Base-by-base conservation (phyloP, 768 basidiomycete genomes). In the Hygrophorus pudorinus region DNA sequence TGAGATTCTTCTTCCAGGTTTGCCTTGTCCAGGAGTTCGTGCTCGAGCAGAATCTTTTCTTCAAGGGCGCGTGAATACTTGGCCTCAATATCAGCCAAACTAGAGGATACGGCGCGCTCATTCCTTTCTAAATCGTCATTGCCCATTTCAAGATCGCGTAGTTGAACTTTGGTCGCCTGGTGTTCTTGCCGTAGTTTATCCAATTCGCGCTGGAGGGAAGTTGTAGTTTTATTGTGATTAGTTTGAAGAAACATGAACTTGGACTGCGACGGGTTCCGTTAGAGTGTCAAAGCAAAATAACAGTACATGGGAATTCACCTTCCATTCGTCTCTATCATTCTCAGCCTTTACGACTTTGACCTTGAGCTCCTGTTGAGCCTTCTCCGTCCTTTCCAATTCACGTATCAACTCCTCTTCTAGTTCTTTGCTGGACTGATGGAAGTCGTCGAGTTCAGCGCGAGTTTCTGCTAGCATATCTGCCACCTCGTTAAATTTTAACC, bases 71-170 rank as follows among this genome's bases (percentile, higher is more conserved):
- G 76, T 47, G 91, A 81, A 65, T 98, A 94, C 60, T 84, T 90
- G 53, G 77, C 69, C 65, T 96, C 92, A 54, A 89, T 70, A 58
- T 87, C 85, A 3, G 83, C 85, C 53, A 93, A 64, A 53, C 77
- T 85, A 39, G 84, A 88, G 7, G 84, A 76, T 33, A 87, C 83
- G 41, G 85, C 86, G 21, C 96, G 78, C 58, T 97, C 94, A 60
- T 85, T 93, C 50, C 92, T 75, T 59, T 98, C 96, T 46, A 99
- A 71, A 65, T 98, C 93, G 56, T 99, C 96, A 56, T 96, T 97
- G 38, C 94, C 94, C 79, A 98, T 85, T 65, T 98, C 94, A 24
- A 96, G 70, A 60, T 97, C 89, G 16, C 87, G 77, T 13, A 91
- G 65, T 56, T 85, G 80, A 16, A 84, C 66, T 62, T 85, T 85